Evolutionary conservation across 495 filamentous ascomycete genomes (phyloP).

Genomic region (Hyaloscypha bicolor): DNA sequence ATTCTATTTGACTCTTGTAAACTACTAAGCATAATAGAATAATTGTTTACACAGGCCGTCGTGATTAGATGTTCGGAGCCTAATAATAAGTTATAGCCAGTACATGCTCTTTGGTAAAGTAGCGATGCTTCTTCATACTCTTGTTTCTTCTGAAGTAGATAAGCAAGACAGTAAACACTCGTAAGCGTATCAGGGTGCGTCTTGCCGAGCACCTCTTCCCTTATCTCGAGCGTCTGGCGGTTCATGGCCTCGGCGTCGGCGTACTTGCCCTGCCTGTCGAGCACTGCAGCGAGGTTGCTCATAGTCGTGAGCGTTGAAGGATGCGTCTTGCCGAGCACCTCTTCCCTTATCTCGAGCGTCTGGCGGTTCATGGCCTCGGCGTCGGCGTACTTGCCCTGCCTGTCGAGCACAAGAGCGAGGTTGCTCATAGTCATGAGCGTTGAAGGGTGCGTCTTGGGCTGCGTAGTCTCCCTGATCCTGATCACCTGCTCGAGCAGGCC

Average conservation of each 20-base stretch:
- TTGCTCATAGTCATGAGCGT: constrained; percentile 32
- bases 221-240: constrained; percentile 28
- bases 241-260: constrained; percentile 39
- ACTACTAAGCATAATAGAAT: constrained; percentile 16
- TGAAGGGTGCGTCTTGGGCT: constrained; percentile 34
- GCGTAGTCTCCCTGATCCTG: constrained; percentile 27
- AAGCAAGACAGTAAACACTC: constrained; percentile 14
- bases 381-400: constrained; percentile 37
- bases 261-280: constrained; percentile 31
- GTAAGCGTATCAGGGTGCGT: constrained; percentile 17
- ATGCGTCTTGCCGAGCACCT: constrained; percentile 2
- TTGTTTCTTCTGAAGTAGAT: constrained; percentile 12
- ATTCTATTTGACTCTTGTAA: constrained; percentile 6
- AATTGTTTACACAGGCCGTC: constrained; percentile 18
- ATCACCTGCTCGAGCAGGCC: constrained; percentile 37
- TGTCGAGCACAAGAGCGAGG: constrained; percentile 14
- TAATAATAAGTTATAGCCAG: too few species aligned
- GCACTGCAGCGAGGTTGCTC: constrained; percentile 13
- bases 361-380: constrained; percentile 35
- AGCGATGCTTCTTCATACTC: constrained; percentile 16
- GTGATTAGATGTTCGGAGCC: constrained; percentile 18
- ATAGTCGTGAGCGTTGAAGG: constrained; percentile 30
- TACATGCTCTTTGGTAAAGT: constrained; percentile 21
- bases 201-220: constrained; percentile 1
- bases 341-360: constrained; percentile 24